Evolutionary conservation across 305 asterid genomes (phyloP), one percentile per base, ranked within the genome.

Genomic region (Fraxinus baroniana): DNA sequence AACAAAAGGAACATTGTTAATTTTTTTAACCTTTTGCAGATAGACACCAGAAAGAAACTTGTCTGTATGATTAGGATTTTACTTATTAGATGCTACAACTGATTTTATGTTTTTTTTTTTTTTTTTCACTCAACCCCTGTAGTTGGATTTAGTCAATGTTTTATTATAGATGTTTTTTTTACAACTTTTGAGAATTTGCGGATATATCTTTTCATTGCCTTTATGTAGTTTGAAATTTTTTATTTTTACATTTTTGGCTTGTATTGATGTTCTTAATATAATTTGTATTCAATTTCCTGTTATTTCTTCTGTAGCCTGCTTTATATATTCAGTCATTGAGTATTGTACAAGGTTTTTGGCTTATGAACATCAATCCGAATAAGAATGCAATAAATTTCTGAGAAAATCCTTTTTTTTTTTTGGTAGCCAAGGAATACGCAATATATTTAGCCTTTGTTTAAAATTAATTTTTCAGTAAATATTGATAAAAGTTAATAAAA

Each of bases 11-110:
- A 12, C 74, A 24, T 68, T 26, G 28, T 74, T 81, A 24, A 13
- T 80, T 81, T 10, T 6, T 22, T 18, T 81, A 28, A 52, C 76
- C 46, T 24, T 52, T 55, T 55, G 28, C 81, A 60, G 83, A 70
- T 66, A n/a, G 60, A 46, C 76, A 68, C 87, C 75, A 70, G 64
- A 64, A 64, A 75, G 41, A 32, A 77, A 81, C 78, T 80, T 30
- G 60, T 78, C 77, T 81, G 87, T 86, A 84, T 81, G 37, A 28
- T 68, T 68, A 68, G 74, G 5, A 7, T 74, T 30, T 35, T 74
- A 35, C 33, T 52, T 52, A n/a, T 17, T 52, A 52, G 62, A 52
- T 52, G 22, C 22, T 52, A 52, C 62, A 52, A 52, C 22, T 52
- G 62, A 52, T 52, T 49, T 52, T 52, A 52, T 52, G 62, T 17